Base-by-base conservation (phyloP, 345 rosid species). In the Alliaria petiolata region DNA sequence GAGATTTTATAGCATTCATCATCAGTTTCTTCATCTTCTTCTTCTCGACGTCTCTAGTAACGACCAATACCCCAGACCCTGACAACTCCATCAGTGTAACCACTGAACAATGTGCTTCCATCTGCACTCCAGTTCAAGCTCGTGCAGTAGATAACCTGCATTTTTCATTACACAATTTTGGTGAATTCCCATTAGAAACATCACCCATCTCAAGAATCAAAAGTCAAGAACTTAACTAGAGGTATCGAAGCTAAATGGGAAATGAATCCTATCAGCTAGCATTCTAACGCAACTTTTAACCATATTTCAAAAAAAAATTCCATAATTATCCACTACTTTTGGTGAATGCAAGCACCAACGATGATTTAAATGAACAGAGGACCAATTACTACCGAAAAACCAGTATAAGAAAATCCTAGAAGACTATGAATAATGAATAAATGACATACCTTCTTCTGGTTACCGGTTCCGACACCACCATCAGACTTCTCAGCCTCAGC, bases 51-150 rank as follows among this genome's bases (percentile, higher is more conserved):
- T 35, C 12, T 16, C 76, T 83, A 83, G 66, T 71, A 85, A 66
- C 96, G 96, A 40, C 91, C 91, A 35, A 90, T 59, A n/a, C 95
- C 97, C 97, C 97, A 90, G 35, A 90, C 97, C 71, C 97, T 81
- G 78, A 90, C 79, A 19, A 90, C 92, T 45, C 97, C 97, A 69
- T 90, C 97, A 0, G 93, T 88, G 73, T 88, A 90, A 25, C 97
- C 97, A 58, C 95, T 86, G 81, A 86, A 90, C 83, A 90, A 72
- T 42, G 92, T 86, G 82, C 87, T 90, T 81, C 97, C 97, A 81
- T 90, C 97, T 0, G 83, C 83, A 74, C 88, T 90, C 97, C 97
- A 90, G 85, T 67, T 86, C 85, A 90, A 79, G 79, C 97, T 75
- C 50, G 97, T 86, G 82, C 97, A 90, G 83, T 83, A 84, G 10